phyloP scores from a whole-genome alignment of 1,284 basidiomycete genomes.

The Erythrobasidium hasegawianum region DNA sequence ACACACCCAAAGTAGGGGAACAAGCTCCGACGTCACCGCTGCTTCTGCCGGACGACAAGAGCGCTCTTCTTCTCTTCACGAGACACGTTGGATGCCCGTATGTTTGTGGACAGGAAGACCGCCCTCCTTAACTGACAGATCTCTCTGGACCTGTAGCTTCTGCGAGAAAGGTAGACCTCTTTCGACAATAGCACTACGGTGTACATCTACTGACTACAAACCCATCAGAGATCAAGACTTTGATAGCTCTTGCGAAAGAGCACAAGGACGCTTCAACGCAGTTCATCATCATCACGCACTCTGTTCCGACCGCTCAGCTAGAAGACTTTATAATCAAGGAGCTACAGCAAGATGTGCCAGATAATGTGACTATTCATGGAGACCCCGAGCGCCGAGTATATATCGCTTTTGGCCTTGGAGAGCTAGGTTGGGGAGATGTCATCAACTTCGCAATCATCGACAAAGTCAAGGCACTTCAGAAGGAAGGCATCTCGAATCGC shows the following conservation, averaged over 20 bases:
- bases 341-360: background rate
- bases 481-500: constrained; percentile 32
- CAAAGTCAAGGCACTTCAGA: constrained; percentile 21
- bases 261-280: background rate
- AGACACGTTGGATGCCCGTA: constrained; percentile 10
- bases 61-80: constrained; percentile 14
- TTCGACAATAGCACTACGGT: background rate
- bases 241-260: constrained; percentile 22
- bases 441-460: constrained; percentile 25
- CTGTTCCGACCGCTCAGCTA: constrained; percentile 19
- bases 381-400: constrained; percentile 30
- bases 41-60: constrained; percentile 14
- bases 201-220: background rate
- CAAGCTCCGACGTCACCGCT: constrained; percentile 30
- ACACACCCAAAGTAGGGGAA: constrained; percentile 9
- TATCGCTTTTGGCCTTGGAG: constrained; percentile 22
- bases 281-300: constrained; percentile 35
- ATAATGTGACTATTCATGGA: constrained; percentile 22
- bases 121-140: background rate
- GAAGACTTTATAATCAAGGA: constrained; percentile 20
- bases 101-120: background rate
- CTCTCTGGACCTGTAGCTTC: constrained; percentile 9
- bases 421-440: constrained; percentile 17
- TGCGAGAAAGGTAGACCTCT: constrained; percentile 28
- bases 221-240: constrained; percentile 12